Conservation (phyloP, 2,329 filamentous ascomycete species). For the Zymoseptoria ardabiliae region DNA sequence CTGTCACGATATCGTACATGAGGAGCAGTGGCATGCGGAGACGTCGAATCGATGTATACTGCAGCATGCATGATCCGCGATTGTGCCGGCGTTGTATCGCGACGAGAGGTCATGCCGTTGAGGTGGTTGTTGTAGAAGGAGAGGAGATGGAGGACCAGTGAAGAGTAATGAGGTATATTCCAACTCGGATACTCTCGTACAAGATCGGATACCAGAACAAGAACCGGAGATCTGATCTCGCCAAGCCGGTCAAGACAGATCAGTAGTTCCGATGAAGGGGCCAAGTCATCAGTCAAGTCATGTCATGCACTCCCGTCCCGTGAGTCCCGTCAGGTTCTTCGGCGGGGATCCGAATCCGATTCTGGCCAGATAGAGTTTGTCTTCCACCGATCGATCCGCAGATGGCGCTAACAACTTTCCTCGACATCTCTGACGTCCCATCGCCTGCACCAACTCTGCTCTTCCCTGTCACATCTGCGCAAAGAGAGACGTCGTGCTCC, state of each 20-base stretch:
- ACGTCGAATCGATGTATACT: background rate
- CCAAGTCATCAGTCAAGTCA: too few species aligned
- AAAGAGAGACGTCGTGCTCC: background rate
- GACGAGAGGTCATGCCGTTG: background rate
- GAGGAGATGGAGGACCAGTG: too few species aligned
- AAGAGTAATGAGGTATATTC: too few species aligned
- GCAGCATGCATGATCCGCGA: background rate
- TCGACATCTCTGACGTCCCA: too few species aligned
- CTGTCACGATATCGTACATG: background rate
- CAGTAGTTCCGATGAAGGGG: too few species aligned
- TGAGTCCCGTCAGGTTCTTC: too few species aligned
- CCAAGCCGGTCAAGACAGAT: background rate
- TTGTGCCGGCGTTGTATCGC: background rate
- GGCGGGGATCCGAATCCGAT: too few species aligned
- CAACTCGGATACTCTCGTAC: too few species aligned
- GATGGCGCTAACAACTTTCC: too few species aligned
- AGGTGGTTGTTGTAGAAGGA: too few species aligned
- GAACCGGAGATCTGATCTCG: background rate
- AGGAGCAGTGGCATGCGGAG: background rate
- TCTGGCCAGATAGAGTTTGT: too few species aligned
- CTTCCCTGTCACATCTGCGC: background rate
- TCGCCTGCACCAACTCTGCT: background rate
- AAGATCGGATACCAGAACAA: background rate
- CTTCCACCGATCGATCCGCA: background rate
- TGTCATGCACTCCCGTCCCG: too few species aligned